Evolutionary conservation across 805 yeast species (phyloP).

Genomic region (Blastobotrys chiropterorum): DNA sequence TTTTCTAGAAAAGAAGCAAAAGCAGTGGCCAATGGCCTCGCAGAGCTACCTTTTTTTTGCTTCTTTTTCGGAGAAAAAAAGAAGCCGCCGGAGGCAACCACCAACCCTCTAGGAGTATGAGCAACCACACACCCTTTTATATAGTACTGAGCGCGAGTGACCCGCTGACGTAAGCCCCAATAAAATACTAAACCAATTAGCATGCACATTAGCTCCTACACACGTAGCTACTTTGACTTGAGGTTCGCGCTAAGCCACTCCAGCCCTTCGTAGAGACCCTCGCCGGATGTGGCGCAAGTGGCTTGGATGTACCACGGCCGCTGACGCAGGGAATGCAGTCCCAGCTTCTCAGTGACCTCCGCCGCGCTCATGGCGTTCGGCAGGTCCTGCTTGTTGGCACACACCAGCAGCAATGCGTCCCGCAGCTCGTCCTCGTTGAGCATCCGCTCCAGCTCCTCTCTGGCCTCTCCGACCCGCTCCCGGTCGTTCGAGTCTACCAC

Average conservation of each 20-base stretch:
- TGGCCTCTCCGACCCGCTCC: slow-evolving; percentile 95
- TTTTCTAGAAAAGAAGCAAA: too few relatives aligned
- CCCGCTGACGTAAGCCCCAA: too few relatives aligned
- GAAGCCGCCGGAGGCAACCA: too few relatives aligned
- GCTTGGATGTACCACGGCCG: slow-evolving; percentile 99
- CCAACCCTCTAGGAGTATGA: too few relatives aligned
- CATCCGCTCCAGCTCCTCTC: slow-evolving; percentile 98
- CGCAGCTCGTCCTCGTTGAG: slow-evolving; percentile 96
- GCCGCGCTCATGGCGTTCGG: slow-evolving; percentile 99
- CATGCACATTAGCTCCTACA: background rate
- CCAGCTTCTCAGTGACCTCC: slow-evolving; percentile 94
- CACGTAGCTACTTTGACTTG: slow-evolving; percentile 35
- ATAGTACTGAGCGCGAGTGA: too few relatives aligned
- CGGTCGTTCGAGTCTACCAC: slow-evolving; percentile 98
- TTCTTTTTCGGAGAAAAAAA: too few relatives aligned
- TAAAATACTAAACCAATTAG: too few relatives aligned
- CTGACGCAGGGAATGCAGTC: slow-evolving; percentile 94
- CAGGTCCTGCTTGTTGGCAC: slow-evolving; percentile 98
- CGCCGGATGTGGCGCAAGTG: slow-evolving; percentile 98
- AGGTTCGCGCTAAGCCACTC: slow-evolving; percentile 93
- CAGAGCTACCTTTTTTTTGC: too few relatives aligned
- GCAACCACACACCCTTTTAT: too few relatives aligned
- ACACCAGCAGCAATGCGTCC: slow-evolving; percentile 89
- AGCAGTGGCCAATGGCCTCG: too few relatives aligned
- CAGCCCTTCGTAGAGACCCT: slow-evolving; percentile 95